A percentile compares a stretch with the other conserved stretches of the same genome.
phyloP scores from a whole-genome alignment of 345 rosid genomes.

The Cardamine resedifolia region DNA sequence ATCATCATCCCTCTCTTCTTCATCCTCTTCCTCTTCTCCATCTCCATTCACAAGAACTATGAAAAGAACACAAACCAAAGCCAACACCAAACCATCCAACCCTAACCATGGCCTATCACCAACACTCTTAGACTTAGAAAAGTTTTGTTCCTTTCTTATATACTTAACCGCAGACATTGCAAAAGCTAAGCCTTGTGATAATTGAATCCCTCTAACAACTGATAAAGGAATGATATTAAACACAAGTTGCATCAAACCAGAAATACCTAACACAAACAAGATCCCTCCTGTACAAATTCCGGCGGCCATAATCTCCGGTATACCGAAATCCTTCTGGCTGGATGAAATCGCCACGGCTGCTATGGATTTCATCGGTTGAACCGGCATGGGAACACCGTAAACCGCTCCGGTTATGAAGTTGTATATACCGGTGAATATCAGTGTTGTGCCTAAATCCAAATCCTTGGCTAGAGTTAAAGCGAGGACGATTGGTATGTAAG shows the following conservation, averaged over 20 bases:
- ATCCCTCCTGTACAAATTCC: slow-evolving; percentile 75
- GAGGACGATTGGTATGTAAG: slow-evolving; percentile 79
- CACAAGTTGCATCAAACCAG: slow-evolving; percentile 74
- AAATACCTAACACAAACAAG: slow-evolving; percentile 57
- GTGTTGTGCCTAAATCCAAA: slow-evolving; percentile 75
- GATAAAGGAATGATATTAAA: slow-evolving; percentile 63
- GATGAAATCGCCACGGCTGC: slow-evolving; percentile 73
- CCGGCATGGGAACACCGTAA: slow-evolving; percentile 90
- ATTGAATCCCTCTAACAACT: slow-evolving; percentile 81
- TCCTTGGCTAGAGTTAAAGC: slow-evolving; percentile 76
- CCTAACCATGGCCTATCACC: slow-evolving; percentile 72
- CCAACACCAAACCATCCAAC: slow-evolving; percentile 74
- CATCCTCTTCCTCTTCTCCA: slow-evolving; percentile 45
- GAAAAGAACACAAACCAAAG: slow-evolving; percentile 59
- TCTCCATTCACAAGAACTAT: slow-evolving; percentile 62
- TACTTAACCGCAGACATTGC: slow-evolving; percentile 81
- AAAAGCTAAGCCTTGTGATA: slow-evolving; percentile 79
- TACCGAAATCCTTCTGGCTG: slow-evolving; percentile 44
- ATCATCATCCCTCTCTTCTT: slow-evolving; percentile 23
- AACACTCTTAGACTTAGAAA: slow-evolving; percentile 59
- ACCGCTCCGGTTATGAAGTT: slow-evolving; percentile 69
- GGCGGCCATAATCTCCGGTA: slow-evolving; percentile 79
- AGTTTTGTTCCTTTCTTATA: slow-evolving; percentile 55
- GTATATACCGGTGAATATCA: slow-evolving; percentile 73
- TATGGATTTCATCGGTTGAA: slow-evolving; percentile 90